Conservation (phyloP, 495 filamentous ascomycete species). For the Staphylotrichum longicolle region DNA sequence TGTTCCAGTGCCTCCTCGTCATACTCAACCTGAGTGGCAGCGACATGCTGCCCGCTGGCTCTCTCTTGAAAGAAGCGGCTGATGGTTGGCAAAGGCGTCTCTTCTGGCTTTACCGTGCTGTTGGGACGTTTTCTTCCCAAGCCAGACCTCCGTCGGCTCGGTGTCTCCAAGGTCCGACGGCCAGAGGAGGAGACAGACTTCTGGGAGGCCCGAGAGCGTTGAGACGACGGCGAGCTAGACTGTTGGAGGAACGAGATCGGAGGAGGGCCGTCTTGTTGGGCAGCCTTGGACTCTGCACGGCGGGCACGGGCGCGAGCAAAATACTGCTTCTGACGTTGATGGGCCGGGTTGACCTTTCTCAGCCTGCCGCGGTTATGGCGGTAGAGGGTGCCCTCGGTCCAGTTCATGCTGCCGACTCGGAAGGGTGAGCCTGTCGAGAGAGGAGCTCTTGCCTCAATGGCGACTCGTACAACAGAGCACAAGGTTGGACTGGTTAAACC, state of each 20-base stretch:
- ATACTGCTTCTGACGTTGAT: constrained; percentile 41
- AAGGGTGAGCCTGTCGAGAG: background rate
- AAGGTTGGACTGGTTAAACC: too few species aligned
- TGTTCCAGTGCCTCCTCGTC: constrained; percentile 20
- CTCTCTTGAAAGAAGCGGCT: constrained; percentile 24
- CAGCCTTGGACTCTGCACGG: constrained; percentile 21
- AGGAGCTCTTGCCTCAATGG: too few species aligned
- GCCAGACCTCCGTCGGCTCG: background rate
- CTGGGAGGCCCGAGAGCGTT: constrained; percentile 17
- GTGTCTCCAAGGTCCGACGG: background rate
- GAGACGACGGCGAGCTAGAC: constrained; percentile 11
- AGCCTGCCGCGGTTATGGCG: constrained; percentile 36
- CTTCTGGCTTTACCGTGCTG: background rate
- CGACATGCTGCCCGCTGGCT: background rate
- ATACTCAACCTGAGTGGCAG: constrained; percentile 1
- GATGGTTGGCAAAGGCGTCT: constrained; percentile 20
- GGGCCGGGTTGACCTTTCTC: constrained; percentile 33
- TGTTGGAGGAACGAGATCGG: constrained; percentile 16
- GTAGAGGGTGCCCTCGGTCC: constrained; percentile 46
- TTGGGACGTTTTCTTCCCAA: constrained; percentile 11
- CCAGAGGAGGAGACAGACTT: constrained; percentile 15
- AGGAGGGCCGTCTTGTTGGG: constrained; percentile 15
- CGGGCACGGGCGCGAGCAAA: constrained; percentile 41
- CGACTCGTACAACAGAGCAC: background rate
- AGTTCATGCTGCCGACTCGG: constrained; percentile 40